These are phyloP conservation scores for Geosiphon pyriformis DNA, from an alignment of 192 early-diverging fungal species.

Conservation along the genomic window DNA sequence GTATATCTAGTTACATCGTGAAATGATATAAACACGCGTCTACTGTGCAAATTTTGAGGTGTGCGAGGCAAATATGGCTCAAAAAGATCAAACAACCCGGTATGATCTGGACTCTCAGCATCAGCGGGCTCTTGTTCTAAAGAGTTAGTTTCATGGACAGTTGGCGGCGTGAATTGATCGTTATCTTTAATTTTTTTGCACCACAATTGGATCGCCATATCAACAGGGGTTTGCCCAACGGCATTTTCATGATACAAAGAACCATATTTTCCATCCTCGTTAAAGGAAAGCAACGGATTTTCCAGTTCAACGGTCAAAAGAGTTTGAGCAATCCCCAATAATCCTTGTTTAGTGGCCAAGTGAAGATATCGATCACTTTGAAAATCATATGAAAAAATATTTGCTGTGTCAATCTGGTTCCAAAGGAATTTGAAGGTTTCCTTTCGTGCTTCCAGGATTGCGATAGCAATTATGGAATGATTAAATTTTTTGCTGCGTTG, in stretches of 20 bases:
- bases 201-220: neutral
- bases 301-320: neutral
- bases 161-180: neutral
- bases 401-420: neutral
- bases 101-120: neutral
- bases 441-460: neutral
- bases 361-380: constrained; percentile 4
- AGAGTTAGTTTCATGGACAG: neutral
- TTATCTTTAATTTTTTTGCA: neutral
- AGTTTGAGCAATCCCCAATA: neutral
- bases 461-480: neutral
- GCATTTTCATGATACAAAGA: constrained; percentile 1
- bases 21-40: neutral
- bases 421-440: neutral
- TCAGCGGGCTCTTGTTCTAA: neutral
- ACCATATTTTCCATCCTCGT: neutral
- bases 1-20: neutral
- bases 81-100: neutral
- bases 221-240: constrained; percentile 3
- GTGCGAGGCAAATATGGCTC: neutral
- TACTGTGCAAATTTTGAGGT: neutral
- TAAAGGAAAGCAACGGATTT: neutral
- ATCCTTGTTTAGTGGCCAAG: neutral
- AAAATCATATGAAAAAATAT: constrained; percentile 11
- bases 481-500: neutral